Evolutionary conservation across 2,329 filamentous ascomycete genomes (phyloP).

Genomic region (Aspergillus terreus): DNA sequence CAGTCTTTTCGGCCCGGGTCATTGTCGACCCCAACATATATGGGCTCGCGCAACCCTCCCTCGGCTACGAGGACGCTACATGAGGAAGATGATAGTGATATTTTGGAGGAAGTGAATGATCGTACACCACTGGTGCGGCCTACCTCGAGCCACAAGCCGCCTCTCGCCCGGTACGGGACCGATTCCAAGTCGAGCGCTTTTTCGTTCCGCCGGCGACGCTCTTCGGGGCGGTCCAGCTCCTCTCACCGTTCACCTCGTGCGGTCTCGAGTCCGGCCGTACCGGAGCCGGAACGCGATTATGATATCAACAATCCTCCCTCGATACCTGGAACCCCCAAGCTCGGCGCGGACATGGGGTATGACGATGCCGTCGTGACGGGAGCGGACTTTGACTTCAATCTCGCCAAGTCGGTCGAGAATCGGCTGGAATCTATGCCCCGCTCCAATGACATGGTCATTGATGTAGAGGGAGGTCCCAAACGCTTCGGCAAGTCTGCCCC

Average conservation of each 20-base stretch:
- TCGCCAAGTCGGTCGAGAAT: constrained; percentile 34
- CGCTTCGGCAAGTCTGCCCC: constrained; percentile 2
- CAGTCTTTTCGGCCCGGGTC: constrained; percentile 39
- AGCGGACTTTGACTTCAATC: constrained; percentile 38
- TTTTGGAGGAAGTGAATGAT: constrained; percentile 42
- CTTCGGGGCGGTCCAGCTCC: constrained; percentile 25
- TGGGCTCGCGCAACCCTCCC: constrained; percentile 27
- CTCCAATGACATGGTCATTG: constrained; percentile 41
- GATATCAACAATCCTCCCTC: constrained; percentile 66
- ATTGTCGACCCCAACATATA: constrained; percentile 30
- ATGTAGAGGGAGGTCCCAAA: constrained; percentile 36
- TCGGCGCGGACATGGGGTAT: constrained; percentile 50
- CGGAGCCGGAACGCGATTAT: constrained; percentile 42
- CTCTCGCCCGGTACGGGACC: constrained; percentile 32
- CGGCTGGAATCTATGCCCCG: constrained; percentile 27
- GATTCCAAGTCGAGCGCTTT: constrained; percentile 26
- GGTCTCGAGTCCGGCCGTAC: constrained; percentile 20
- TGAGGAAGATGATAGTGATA: constrained; percentile 26
- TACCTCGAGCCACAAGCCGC: constrained; percentile 28
- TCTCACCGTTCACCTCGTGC: constrained; percentile 27
- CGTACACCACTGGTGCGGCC: constrained; percentile 52
- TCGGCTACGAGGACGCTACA: constrained; percentile 26
- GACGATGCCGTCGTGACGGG: constrained; percentile 52
- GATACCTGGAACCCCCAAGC: constrained; percentile 55
- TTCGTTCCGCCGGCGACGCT: constrained; percentile 20